Base-by-base conservation (phyloP, 148 eudicot species). In the Gaultheria prostrata region DNA sequence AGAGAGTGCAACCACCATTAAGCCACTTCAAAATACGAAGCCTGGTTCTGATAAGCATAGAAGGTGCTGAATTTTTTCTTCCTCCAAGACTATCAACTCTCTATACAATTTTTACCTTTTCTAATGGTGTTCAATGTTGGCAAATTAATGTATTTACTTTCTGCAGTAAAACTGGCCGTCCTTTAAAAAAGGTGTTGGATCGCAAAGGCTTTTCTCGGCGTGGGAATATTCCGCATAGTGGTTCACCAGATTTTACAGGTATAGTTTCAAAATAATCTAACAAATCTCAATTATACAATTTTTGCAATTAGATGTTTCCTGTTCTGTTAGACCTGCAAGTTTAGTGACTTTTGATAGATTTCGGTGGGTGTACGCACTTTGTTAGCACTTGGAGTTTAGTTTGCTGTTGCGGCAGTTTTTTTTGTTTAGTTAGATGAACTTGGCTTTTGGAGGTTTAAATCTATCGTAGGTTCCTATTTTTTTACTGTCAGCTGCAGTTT, bases 1-100 rank as follows among this genome's bases (percentile, higher is more conserved):
- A 45, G 91, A 89, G 59, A 91, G 80, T 82, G 67, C 82, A 67
- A 65, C 88, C 49, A 79, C 82, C 72, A 57, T 82, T 51, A 91
- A 80, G 87, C 88, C 85, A 81, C 76, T 83, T 48, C 89, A 88
- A 76, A 89, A 79, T 80, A 74, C 80, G 76, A 87, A 84, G 84
- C 90, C 80, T 65, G 86, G 84, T 48, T 83, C 84, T n/a, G 91
- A 89, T 51, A 91, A 91, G 85, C 88, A 82, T 75, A 89, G 76
- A 87, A 86, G 91, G 91, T 91, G 67, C 53, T 76, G 78, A 51
- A 28, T 69, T 35, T 75, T 84, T 70, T 53, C 20, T 33, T 30
- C 39, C 35, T 28, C 18, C 72, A 28, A 28, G 72, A 67, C 4
- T 18, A 28, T 67, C 9, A 30, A 63, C 69, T 63, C 8, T 1